A percentile compares a stretch with the other conserved stretches of the same genome.
Evolutionary conservation across 768 basidiomycete genomes (phyloP).

Genomic region (Multifurca ochricompacta): DNA sequence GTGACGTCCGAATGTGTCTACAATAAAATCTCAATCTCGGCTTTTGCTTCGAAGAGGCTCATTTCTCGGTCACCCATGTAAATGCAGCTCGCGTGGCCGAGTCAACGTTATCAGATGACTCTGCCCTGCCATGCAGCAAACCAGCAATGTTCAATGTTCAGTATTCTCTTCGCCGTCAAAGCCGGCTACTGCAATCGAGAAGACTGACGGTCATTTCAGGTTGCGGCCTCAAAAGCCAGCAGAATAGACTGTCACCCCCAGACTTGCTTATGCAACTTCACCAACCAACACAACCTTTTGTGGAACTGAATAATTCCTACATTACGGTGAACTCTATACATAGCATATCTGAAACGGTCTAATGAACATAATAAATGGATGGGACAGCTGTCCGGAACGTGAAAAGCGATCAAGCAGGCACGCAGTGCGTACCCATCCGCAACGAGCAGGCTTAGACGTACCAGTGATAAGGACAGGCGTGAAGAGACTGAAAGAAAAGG

Average conservation of each 20-base stretch:
- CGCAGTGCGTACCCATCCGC: neutral
- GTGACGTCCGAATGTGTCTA: conserved; percentile 39
- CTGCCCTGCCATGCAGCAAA: conserved; percentile 38
- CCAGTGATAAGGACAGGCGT: neutral
- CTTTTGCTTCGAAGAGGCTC: conserved; percentile 14
- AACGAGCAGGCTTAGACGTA: neutral
- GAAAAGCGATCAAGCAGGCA: neutral
- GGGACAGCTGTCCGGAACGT: neutral
- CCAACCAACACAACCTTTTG: neutral
- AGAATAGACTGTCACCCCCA: too few relatives aligned
- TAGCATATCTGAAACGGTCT: conserved; percentile 12
- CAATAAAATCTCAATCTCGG: conserved; percentile 36
- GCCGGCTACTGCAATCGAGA: neutral
- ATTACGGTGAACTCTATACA: conserved; percentile 14
- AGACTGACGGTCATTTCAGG: too few relatives aligned
- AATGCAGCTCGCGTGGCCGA: conserved; percentile 31
- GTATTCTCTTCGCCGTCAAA: conserved; percentile 18
- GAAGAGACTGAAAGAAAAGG: neutral
- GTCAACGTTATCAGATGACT: conserved; percentile 28
- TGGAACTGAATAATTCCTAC: neutral
- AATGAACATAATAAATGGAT: conserved; percentile 8
- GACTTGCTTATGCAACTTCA: too few relatives aligned
- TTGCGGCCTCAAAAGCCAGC: too few relatives aligned
- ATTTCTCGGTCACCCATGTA: conserved; percentile 23
- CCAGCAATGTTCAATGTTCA: conserved; percentile 27